Evolutionary conservation across 129 eudicot genomes (phyloP), one percentile per base, ranked within the genome.

Genomic region (Saussurea involucrata): DNA sequence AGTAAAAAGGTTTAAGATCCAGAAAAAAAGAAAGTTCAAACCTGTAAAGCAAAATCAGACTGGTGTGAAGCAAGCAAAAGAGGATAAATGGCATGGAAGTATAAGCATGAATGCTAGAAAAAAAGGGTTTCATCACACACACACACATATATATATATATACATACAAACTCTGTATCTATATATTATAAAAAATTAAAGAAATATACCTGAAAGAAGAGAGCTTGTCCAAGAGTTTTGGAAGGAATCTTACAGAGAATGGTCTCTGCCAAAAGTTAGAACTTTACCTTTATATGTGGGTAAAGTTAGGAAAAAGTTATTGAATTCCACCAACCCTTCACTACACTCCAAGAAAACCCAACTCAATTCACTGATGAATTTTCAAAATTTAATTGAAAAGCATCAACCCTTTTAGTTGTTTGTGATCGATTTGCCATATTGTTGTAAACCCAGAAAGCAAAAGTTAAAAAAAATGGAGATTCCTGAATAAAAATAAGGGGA

Each of bases 241-340:
- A 40, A 61, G 72, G 71, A 66, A 44, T 76, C 66, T 21, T 72
- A 64, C 32, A 44, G 11, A 73, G 20, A 76, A 53, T 74, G 37
- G 24, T 24, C 46, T 75, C 8, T 37, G 24, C 58, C 25, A 57
- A 66, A 29, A 29, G 74, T 46, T 46, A 29, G 13, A 63, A 36
- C 63, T 78, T 71, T 78, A 5, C 8, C 24, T 60, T 18, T 70
- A 78, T 37, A 37, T 21, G 42, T 25, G 46, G 24, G 60, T 69
- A 15, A 78, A 70, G 82, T 78, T 78, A 77, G 82, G 77, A 20
- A 76, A 76, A 66, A 8, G 81, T 22, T 49, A 55, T 29, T 65
- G n/a, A 46, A 61, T 10, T 76, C 63, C 72, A 78, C 82, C 82
- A 71, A 78, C 82, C 63, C 34, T 70, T 70, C 18, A 13, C 65